Evolutionary conservation across 805 yeast species (phyloP).

Genomic region (Candida germanica): DNA sequence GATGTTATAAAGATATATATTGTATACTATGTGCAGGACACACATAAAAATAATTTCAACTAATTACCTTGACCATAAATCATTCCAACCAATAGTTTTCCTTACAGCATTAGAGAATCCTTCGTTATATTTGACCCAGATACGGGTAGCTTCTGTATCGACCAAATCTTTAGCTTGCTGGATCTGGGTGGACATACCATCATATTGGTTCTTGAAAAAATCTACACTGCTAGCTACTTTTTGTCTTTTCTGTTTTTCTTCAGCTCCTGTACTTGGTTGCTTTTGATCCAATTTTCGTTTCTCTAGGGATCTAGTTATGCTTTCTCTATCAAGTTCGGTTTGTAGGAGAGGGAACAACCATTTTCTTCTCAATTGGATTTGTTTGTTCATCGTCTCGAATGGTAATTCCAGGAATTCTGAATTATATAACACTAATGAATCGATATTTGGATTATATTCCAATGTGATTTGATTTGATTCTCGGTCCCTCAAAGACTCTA

Average conservation of each 20-base stretch:
- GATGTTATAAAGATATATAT: too few relatives aligned
- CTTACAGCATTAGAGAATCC: constrained; percentile 92
- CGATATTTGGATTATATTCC: constrained; percentile 35
- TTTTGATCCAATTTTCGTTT: constrained; percentile 11
- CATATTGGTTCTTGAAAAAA: constrained; percentile 38
- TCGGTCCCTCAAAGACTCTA: constrained; percentile 36
- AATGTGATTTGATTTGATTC: constrained; percentile 28
- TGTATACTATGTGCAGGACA: too few relatives aligned
- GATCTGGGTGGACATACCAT: constrained; percentile 28
- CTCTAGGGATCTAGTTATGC: constrained; percentile 8
- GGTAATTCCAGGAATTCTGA: constrained; percentile 17
- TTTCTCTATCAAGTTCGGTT: constrained; percentile 28
- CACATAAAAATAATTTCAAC: too few relatives aligned
- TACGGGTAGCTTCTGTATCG: constrained; percentile 38
- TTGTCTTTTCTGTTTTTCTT: constrained; percentile 15
- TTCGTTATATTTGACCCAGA: constrained; percentile 89
- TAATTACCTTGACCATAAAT: constrained; percentile 44
- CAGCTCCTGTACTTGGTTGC: constrained; percentile 1
- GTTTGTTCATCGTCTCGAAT: constrained; percentile 14
- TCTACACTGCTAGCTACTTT: constrained; percentile 33
- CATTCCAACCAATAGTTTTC: constrained; percentile 75
- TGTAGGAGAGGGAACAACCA: constrained; percentile 36
- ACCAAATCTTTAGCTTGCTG: constrained; percentile 20
- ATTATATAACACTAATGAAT: constrained; percentile 26
- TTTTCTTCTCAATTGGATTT: constrained; percentile 26